Conservation (phyloP, 73 alveolate genomes). For the Diophrys sp. region DNA sequence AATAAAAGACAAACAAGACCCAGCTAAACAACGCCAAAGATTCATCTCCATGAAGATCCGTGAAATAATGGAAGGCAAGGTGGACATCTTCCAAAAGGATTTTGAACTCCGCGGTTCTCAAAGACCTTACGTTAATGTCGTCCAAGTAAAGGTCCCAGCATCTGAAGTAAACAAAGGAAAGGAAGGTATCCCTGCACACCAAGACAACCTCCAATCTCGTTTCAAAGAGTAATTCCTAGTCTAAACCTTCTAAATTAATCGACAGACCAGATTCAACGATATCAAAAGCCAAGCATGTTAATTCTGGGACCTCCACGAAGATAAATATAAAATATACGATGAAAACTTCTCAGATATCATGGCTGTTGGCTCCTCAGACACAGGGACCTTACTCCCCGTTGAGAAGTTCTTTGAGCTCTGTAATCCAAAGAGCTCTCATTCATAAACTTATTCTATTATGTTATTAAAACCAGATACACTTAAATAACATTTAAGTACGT, state of each 20-base stretch:
- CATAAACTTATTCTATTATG: background rate
- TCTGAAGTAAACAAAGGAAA: too few relatives aligned
- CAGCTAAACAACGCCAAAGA: background rate
- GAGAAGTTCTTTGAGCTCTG: constrained; percentile 13
- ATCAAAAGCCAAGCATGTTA: constrained; percentile 46
- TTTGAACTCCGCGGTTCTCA: background rate
- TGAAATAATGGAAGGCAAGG: background rate
- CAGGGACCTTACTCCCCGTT: background rate
- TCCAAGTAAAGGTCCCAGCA: background rate
- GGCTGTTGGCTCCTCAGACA: constrained; percentile 1
- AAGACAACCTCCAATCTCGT: background rate
- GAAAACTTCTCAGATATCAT: constrained; percentile 3
- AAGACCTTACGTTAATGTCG: background rate
- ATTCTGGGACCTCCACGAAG: constrained; percentile 21
- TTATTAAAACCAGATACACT: constrained; percentile 2
- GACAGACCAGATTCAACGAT: constrained; percentile 28
- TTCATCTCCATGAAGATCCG: background rate
- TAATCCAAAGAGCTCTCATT: background rate
- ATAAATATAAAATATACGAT: constrained; percentile 1
- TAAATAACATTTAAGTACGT: background rate
- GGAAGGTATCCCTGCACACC: too few relatives aligned
- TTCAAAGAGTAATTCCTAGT: background rate
- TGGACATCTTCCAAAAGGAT: background rate
- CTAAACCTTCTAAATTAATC: constrained; percentile 32
- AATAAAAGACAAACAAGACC: background rate